Evolutionary conservation across 495 filamentous ascomycete species (phyloP).

Genomic region (Penicillium lividum): DNA sequence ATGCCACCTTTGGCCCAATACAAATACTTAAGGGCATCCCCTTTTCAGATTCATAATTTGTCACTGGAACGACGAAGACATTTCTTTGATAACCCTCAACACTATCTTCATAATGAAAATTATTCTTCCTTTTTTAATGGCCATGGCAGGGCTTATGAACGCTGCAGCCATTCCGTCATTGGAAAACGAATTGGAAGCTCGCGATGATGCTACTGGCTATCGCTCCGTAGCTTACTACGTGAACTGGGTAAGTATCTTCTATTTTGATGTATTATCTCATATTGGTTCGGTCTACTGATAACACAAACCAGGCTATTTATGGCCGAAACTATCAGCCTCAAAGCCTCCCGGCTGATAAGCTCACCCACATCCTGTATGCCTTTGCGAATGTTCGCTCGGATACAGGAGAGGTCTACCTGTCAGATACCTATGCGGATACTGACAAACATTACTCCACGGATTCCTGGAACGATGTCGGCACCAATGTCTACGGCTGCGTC

Average conservation of each 20-base stretch:
- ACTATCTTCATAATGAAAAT: not conserved
- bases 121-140: slow-evolving; percentile 1
- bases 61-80: not conserved
- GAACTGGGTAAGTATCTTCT: slow-evolving; percentile 59
- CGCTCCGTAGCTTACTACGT: slow-evolving; percentile 81
- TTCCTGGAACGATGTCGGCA: slow-evolving; percentile 67
- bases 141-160: slow-evolving; percentile 18
- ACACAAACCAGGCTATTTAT: slow-evolving; percentile 62
- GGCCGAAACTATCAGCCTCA: slow-evolving; percentile 71
- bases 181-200: slow-evolving; percentile 9
- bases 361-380: slow-evolving; percentile 84
- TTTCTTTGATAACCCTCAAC: not conserved
- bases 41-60: not conserved
- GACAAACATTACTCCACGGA: slow-evolving; percentile 73
- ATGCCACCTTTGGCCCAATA: not conserved
- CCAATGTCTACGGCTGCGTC: slow-evolving; percentile 82
- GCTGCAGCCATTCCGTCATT: slow-evolving; percentile 11
- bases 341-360: slow-evolving; percentile 68
- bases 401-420: slow-evolving; percentile 69
- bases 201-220: slow-evolving; percentile 41
- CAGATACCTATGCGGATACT: slow-evolving; percentile 73
- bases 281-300: not conserved
- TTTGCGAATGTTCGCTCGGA: slow-evolving; percentile 66
- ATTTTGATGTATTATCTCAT: not conserved
- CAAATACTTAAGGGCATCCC: not conserved